Conservation (phyloP, 306 rosid genomes). For the Cucumis sativus region Cucumber_9930_V3 NC_026657.2:38145501-38146000, state of each 20-base stretch:
- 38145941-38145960: constrained; percentile 20
- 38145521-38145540: constrained; percentile 16
- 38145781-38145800: constrained; percentile 13
- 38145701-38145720: constrained; percentile 14
- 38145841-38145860: background rate
- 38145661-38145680: constrained; percentile 10
- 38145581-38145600: constrained; percentile 9
- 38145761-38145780: constrained; percentile 11
- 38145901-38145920: constrained; percentile 18
- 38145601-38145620: constrained; percentile 18
- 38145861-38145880: constrained; percentile 5
- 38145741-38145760: constrained; percentile 12
- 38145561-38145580: constrained; percentile 13
- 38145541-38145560: constrained; percentile 14
- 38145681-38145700: background rate
- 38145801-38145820: constrained; percentile 36
- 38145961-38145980: constrained; percentile 14
- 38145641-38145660: constrained; percentile 17
- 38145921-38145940: constrained; percentile 12
- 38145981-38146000: constrained; percentile 24
- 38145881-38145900: background rate
- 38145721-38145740: constrained; percentile 19
- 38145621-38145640: constrained; percentile 13
- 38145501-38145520: constrained; percentile 14
- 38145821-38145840: constrained; percentile 1